Conservation (phyloP, 1,284 basidiomycete genomes). For the Lignosus rhinocerotis region DNA sequence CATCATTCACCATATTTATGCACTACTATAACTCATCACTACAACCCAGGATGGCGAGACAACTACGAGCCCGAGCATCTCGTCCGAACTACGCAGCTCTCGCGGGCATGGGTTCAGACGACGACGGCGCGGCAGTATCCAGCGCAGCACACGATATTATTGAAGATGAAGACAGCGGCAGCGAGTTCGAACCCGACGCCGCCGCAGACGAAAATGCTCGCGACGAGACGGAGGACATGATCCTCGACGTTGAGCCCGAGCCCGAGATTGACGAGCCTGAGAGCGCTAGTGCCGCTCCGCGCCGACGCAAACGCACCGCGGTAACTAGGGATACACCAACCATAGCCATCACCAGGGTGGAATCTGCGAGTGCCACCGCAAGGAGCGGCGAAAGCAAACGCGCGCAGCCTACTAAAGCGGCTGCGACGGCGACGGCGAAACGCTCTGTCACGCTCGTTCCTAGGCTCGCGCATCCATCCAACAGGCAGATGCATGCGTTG, state of each 20-base stretch:
- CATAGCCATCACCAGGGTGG: background rate
- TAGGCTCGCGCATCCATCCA: slow-evolving; percentile 35
- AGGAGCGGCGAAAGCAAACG: slow-evolving; percentile 16
- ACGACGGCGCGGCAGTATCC: slow-evolving; percentile 30
- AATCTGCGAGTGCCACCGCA: slow-evolving; percentile 1
- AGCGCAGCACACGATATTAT: slow-evolving; percentile 4
- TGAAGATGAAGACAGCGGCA: slow-evolving; percentile 35
- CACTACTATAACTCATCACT: background rate
- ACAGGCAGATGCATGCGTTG: slow-evolving; percentile 51
- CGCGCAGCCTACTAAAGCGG: slow-evolving; percentile 12
- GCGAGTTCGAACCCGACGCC: slow-evolving; percentile 45
- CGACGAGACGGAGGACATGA: slow-evolving; percentile 24
- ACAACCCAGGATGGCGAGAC: slow-evolving; percentile 31
- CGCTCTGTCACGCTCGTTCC: slow-evolving; percentile 26
- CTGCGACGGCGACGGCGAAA: slow-evolving; percentile 17
- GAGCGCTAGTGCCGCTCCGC: background rate
- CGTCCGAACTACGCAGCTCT: slow-evolving; percentile 37
- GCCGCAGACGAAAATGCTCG: slow-evolving; percentile 27
- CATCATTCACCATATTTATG: background rate
- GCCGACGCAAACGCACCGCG: slow-evolving; percentile 1
- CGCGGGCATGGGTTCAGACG: slow-evolving; percentile 23
- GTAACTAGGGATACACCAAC: slow-evolving; percentile 4
- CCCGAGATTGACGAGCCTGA: slow-evolving; percentile 13
- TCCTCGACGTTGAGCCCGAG: slow-evolving; percentile 14
- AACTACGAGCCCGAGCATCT: slow-evolving; percentile 37